These are phyloP conservation scores for Anthracocystis walkeri DNA, from an alignment of 1,284 basidiomycete genomes.

Conservation along the genomic window DNA sequence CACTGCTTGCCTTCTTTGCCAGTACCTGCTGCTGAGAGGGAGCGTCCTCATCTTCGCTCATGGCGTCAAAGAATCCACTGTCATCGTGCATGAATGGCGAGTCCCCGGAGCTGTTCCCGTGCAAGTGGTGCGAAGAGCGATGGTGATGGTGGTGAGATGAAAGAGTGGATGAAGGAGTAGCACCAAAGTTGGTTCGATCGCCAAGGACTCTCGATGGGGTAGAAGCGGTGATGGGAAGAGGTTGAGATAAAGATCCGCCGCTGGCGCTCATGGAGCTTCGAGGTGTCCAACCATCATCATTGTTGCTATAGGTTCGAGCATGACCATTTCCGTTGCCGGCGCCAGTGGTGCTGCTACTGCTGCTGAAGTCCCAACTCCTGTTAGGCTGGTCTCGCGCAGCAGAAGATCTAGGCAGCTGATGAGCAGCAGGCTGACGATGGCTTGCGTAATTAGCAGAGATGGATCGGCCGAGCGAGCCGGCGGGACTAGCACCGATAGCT, in stretches of 20 bases:
- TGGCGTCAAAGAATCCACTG: slow-evolving; percentile 54
- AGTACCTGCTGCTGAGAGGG: neutral
- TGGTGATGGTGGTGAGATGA: slow-evolving; percentile 6
- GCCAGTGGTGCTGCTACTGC: neutral
- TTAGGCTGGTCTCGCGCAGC: slow-evolving; percentile 6
- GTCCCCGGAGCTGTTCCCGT: slow-evolving; percentile 13
- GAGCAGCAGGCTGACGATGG: slow-evolving; percentile 14
- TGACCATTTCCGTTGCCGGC: slow-evolving; percentile 6
- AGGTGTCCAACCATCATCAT: slow-evolving; percentile 23
- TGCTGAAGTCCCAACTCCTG: slow-evolving; percentile 20
- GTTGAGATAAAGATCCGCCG: slow-evolving; percentile 24
- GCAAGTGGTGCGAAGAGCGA: slow-evolving; percentile 3
- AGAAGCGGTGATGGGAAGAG: slow-evolving; percentile 21
- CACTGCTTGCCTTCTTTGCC: neutral
- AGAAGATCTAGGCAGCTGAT: slow-evolving; percentile 15
- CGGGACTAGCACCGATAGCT: slow-evolving; percentile 34
- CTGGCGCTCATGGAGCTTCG: slow-evolving; percentile 1
- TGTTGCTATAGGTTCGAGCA: slow-evolving; percentile 18
- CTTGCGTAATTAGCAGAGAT: slow-evolving; percentile 36
- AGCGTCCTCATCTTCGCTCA: slow-evolving; percentile 39
- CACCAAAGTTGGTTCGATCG: slow-evolving; percentile 33
- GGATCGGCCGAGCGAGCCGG: slow-evolving; percentile 28
- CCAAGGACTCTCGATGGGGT: slow-evolving; percentile 42
- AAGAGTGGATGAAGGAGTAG: slow-evolving; percentile 4
- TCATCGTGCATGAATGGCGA: slow-evolving; percentile 50